Evolutionary conservation across 2,329 filamentous ascomycete genomes (phyloP), one percentile per base, ranked within the genome.

Genomic region (Coniochaeta sp.): DNA sequence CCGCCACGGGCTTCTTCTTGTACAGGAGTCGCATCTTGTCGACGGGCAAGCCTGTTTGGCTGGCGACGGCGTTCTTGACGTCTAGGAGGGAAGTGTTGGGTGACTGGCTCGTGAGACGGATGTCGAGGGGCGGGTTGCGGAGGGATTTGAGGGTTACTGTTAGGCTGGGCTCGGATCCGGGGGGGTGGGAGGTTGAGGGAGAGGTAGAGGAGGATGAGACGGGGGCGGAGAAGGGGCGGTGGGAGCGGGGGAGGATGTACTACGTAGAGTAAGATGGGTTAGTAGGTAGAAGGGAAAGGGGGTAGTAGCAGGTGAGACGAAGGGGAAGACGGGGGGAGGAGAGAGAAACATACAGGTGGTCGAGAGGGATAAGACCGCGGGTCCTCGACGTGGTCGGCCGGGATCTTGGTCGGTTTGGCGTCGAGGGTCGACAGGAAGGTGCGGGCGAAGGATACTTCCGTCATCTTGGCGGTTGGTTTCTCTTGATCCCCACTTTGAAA

Each of bases 371-470:
- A 91, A 58, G 78, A 82, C 61, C 84, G 85, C 48, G 89, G 83
- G 65, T 96, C 89, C 70, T 92, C 89, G 68, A 95, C 85, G 82
- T 96, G 87, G 68, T 97, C 90, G 57, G 88, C 76, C n/a, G 86
- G 83, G 57, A 97, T 81, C 75, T 91, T 95, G 61, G 84, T 69
- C 7, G 91, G 87, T 48, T 86, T 84, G 55, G 83, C 81, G 70
- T 95, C 90, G 56, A 97, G 81, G 20, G 83, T 80, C 50, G 84
- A 76, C 60, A 99, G 83, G 70, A 95, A 96, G 28, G 82, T 78
- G 70, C 87, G 90, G 60, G 90, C 87, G 68, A 96, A 97, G 49
- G 83, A 74, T 55, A 91, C 71, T 78, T 96, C 91, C n/a, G 86
- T 78, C 87, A 91, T 91, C 58, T 61, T 76, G 59, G 14, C 18